Percentiles rank a stretch among this genome's conserved stretches.
Conservation (phyloP, 345 rosid species). For the Acer yangbiense region DNA sequence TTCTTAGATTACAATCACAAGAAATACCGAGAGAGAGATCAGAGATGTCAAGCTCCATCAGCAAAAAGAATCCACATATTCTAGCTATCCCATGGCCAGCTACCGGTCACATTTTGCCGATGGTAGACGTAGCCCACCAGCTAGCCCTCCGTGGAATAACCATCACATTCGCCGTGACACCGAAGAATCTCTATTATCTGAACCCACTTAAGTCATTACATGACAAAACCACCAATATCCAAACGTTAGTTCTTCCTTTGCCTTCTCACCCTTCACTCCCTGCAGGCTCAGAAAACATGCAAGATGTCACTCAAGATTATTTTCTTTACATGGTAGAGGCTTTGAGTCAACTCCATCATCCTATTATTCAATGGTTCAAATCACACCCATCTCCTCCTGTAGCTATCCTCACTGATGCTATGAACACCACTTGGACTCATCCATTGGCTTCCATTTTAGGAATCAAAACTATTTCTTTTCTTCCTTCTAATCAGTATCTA, state of each 20-base stretch:
- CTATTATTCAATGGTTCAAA: conserved; percentile 26
- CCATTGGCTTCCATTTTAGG: conserved; percentile 1
- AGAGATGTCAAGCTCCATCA: too few relatives aligned
- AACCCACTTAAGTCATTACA: conserved; percentile 27
- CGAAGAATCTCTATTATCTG: conserved; percentile 26
- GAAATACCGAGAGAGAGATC: too few relatives aligned
- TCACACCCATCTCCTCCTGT: conserved; percentile 22
- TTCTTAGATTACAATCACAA: too few relatives aligned
- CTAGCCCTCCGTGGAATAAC: conserved; percentile 16
- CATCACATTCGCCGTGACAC: conserved; percentile 27
- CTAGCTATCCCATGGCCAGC: conserved; percentile 37
- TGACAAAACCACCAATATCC: background rate
- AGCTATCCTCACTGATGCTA: conserved; percentile 4
- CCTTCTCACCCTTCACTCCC: conserved; percentile 31
- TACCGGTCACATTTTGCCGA: conserved; percentile 32
- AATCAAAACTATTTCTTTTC: conserved; percentile 3
- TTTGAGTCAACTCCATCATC: conserved; percentile 15
- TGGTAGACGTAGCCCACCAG: conserved; percentile 27
- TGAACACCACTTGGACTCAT: conserved; percentile 14
- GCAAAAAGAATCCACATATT: background rate
- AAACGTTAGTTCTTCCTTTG: conserved; percentile 16
- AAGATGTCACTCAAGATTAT: conserved; percentile 19
- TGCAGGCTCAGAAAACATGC: conserved; percentile 26
- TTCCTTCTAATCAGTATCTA: background rate
- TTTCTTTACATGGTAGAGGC: conserved; percentile 7